phyloP scores from a whole-genome alignment of 768 basidiomycete species.

The Mycena venus region DNA sequence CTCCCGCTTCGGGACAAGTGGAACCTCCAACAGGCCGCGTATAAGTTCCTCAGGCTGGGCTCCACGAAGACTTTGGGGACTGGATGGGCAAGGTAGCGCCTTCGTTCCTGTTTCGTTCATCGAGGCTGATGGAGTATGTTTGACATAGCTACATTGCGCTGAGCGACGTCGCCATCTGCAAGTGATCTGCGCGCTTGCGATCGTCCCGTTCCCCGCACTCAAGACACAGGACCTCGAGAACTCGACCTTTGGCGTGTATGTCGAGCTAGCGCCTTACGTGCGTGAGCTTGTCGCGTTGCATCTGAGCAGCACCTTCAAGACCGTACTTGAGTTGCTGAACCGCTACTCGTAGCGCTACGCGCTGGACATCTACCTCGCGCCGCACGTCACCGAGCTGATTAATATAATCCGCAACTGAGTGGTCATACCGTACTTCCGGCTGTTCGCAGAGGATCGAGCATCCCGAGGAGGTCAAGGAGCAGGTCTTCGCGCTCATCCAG shows the following conservation, averaged over 20 bases:
- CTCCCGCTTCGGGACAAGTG: conserved; percentile 36
- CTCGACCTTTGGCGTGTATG: conserved; percentile 76
- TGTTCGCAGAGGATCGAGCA: conserved; percentile 81
- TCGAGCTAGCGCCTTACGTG: conserved; percentile 89
- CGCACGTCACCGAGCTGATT: conserved; percentile 76
- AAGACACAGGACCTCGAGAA: conserved; percentile 78
- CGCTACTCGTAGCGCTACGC: conserved; percentile 79
- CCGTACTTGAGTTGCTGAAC: conserved; percentile 80
- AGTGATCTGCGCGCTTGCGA: conserved; percentile 89
- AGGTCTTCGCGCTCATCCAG: conserved; percentile 85
- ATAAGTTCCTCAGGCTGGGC: conserved; percentile 77
- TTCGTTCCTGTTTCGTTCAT: conserved; percentile 6
- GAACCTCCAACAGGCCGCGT: conserved; percentile 87
- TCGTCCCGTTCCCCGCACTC: conserved; percentile 76
- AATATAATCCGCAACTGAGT: conserved; percentile 82
- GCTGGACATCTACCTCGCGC: conserved; percentile 81
- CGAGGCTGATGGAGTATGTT: not conserved
- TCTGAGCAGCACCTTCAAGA: conserved; percentile 89
- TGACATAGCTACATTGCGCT: conserved; percentile 76
- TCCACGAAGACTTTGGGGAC: conserved; percentile 76
- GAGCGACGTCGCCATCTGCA: conserved; percentile 89
- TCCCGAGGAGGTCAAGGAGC: conserved; percentile 80
- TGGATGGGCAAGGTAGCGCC: conserved; percentile 85
- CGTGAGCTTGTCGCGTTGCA: conserved; percentile 90
- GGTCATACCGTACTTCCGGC: conserved; percentile 88